Base-by-base conservation (phyloP, 176 grass and related monocot species). In the Carex littledalei region DNA sequence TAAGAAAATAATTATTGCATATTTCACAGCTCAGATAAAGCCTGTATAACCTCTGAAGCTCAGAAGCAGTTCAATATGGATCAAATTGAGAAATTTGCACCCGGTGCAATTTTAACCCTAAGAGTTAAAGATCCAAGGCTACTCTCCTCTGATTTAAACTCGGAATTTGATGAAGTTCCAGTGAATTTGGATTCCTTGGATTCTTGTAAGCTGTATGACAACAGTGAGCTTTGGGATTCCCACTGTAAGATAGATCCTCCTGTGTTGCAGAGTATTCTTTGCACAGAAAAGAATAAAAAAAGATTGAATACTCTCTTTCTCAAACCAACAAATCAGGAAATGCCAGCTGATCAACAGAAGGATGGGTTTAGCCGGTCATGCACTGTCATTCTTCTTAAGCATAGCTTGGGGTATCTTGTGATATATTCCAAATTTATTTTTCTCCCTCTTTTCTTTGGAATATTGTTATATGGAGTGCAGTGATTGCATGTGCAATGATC, bases 71-170 rank as follows among this genome's bases (percentile, higher is more conserved):
- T 89, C 57, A 17, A 89, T 1, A 4, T 90, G 85, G 68, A 90
- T 80, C 75, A 85, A 67, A 72, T 85, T 45, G 87, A 87, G 37
- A 77, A 87, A 76, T 88, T 98, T 90, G 83, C 90, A 16, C 80
- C 86, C 2, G 86, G 84, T 86, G 84, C 68, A 85, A 92, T 98
- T 86, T 22, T 94, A 81, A 86, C 93, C 74, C 86, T 98, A 88
- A 67, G 81, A 65, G 91, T 92, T 85, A 74, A 63, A 91, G 93
- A 98, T 81, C 93, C 95, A n/a, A 89, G 95, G 80, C 86, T 91
- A 67, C 75, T 88, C 41, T 86, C 87, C 62, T 60, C 34, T 59
- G 37, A 88, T 73, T 52, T 22, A 69, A 57, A n/a, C 69, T 47
- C 67, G 47, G 70, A 59, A 67, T 83, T 37, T 74, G 66, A 86